Base-by-base conservation (phyloP, 1,284 basidiomycete species). In the Abortiporus biennis region DNA sequence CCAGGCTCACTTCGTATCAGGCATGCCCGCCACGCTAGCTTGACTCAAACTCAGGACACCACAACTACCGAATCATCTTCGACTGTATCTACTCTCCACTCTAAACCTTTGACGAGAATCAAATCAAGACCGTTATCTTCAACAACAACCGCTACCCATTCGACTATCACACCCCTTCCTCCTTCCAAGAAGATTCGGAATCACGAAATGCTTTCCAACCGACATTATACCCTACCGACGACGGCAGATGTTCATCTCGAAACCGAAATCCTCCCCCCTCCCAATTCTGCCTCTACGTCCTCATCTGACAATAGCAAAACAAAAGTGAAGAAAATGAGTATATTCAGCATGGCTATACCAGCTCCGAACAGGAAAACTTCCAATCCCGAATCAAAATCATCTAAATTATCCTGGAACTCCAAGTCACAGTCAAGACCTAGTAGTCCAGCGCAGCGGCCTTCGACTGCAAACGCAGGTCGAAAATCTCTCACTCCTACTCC, bases 51-150 rank as follows among this genome's bases (percentile, higher is more conserved):
- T 15, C 20, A 29, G 16, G 32, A n/a, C n/a, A n/a, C n/a, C n/a
- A n/a, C n/a, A n/a, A n/a, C n/a, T n/a, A n/a, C n/a, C n/a, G n/a
- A n/a, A n/a, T n/a, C n/a, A n/a, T n/a, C 20, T 13, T 36, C 8
- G 25, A 48, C 15, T 51, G 55, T 29, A 46, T n/a, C n/a, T n/a
- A n/a, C n/a, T n/a, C n/a, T n/a, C n/a, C n/a, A n/a, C 41, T 64
- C 72, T 35, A 79, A 74, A 53, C 74, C 76, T 0, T 48, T 65
- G 20, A 62, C 69, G 1, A 70, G 77, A 21, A 60, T 75, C 12
- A 72, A 69, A 37, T 78, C 74, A 15, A 71, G 82, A 5, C 81
- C 82, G 3, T 58, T 85, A 23, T 85, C 83, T 1, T 72, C 76
- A 13, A 76, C 74, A 0, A 81, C 78, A 1, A 74, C 74, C 13